These are phyloP conservation scores for Penicillium sp. DNA, from an alignment of 2,329 filamentous ascomycete genomes.

Conservation along the genomic window DNA sequence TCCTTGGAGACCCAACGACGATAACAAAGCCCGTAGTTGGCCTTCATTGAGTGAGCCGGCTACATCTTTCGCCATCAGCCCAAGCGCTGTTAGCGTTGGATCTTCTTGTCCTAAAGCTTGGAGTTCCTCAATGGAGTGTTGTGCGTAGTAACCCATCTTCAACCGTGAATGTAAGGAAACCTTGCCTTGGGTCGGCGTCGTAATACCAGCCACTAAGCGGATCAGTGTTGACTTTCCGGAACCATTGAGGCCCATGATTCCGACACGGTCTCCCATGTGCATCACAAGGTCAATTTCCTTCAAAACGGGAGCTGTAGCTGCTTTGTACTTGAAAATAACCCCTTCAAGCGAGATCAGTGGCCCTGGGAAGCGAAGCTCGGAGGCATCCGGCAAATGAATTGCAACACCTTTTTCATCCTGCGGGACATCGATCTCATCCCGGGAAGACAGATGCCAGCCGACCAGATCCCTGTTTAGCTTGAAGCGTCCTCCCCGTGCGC, in stretches of 20 bases:
- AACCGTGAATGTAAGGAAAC: conserved; percentile 71
- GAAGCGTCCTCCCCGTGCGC: conserved; percentile 73
- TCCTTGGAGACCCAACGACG: conserved; percentile 72
- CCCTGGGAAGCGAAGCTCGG: conserved; percentile 75
- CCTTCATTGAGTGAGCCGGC: conserved; percentile 65
- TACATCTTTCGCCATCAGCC: conserved; percentile 63
- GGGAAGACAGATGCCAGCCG: conserved; percentile 63
- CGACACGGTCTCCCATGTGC: conserved; percentile 74
- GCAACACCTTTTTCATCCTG: conserved; percentile 62
- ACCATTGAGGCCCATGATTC: conserved; percentile 79
- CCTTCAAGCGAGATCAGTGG: conserved; percentile 74
- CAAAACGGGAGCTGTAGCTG: conserved; percentile 55
- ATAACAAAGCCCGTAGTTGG: conserved; percentile 68
- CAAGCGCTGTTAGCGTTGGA: conserved; percentile 66
- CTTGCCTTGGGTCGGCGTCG: conserved; percentile 64
- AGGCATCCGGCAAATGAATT: conserved; percentile 65
- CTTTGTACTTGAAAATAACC: conserved; percentile 67
- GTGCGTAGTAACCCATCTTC: conserved; percentile 76
- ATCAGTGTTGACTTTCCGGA: conserved; percentile 81
- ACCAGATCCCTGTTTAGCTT: conserved; percentile 76
- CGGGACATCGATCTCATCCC: conserved; percentile 75
- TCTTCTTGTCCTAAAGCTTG: conserved; percentile 59
- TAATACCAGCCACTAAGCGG: conserved; percentile 67
- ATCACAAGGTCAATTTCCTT: conserved; percentile 71
- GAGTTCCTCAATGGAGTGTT: conserved; percentile 75